Evolutionary conservation across 495 filamentous ascomycete genomes (phyloP).

Genomic region (Tuber aestivum): DNA sequence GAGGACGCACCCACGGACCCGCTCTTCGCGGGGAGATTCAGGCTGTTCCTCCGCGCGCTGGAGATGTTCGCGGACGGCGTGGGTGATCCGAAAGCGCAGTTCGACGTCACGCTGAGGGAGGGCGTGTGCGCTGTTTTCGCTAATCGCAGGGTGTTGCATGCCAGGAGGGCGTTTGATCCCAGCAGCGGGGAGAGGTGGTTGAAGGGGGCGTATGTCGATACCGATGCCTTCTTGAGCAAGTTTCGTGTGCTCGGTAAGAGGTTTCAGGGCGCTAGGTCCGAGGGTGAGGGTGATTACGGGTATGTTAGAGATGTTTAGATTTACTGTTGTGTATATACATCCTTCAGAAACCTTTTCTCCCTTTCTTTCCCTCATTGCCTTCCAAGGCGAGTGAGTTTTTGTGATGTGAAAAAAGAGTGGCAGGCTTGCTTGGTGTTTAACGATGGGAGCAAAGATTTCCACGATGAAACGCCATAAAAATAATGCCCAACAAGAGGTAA

Average conservation of each 20-base stretch:
- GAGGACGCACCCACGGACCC: slow-evolving; percentile 16
- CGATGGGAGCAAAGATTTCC: background rate
- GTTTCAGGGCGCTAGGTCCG: slow-evolving; percentile 6
- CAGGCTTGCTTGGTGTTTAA: background rate
- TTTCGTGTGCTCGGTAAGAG: slow-evolving; percentile 46
- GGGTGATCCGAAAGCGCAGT: slow-evolving; percentile 50
- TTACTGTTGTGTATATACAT: background rate
- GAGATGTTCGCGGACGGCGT: slow-evolving; percentile 48
- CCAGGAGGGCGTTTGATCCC: slow-evolving; percentile 63
- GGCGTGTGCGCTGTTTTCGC: slow-evolving; percentile 85
- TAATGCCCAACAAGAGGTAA: background rate
- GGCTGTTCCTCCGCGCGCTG: slow-evolving; percentile 43
- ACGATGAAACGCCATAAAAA: background rate
- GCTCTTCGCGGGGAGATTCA: background rate
- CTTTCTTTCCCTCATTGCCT: background rate
- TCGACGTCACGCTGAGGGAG: slow-evolving; percentile 64
- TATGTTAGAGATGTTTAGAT: background rate
- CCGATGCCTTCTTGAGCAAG: slow-evolving; percentile 57
- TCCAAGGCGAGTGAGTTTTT: background rate
- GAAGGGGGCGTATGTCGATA: slow-evolving; percentile 75
- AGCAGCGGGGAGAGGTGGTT: slow-evolving; percentile 64
- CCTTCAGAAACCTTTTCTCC: background rate
- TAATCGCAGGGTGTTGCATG: slow-evolving; percentile 74
- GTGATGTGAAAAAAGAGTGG: background rate
- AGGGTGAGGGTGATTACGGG: slow-evolving; percentile 2